phyloP scores from a whole-genome alignment of 306 rosid genomes.

The Argentina anserina region DNA sequence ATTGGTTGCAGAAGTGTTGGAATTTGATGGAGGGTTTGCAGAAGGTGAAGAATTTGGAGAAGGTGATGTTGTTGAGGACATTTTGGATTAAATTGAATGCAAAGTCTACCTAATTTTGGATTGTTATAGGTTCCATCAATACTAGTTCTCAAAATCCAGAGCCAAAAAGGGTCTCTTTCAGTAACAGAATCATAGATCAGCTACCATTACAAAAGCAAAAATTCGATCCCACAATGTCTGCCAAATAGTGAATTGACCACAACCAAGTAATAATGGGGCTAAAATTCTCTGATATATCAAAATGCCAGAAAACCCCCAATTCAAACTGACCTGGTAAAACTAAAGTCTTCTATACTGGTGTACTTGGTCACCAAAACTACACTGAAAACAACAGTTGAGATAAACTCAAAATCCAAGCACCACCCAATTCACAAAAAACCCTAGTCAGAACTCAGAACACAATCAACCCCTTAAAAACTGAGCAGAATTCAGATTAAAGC shows the following conservation, averaged over 20 bases:
- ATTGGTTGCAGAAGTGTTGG: slow-evolving; percentile 27
- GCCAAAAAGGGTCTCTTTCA: slow-evolving; percentile 14
- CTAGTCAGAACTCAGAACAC: slow-evolving; percentile 7
- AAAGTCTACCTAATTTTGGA: slow-evolving; percentile 31
- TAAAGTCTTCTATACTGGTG: background rate
- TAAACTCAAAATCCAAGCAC: slow-evolving; percentile 11
- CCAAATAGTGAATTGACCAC: background rate
- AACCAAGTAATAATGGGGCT: slow-evolving; percentile 11
- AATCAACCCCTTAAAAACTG: background rate
- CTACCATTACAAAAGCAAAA: slow-evolving; percentile 23
- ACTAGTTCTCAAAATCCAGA: slow-evolving; percentile 11
- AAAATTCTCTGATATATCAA: background rate
- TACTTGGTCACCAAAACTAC: slow-evolving; percentile 6
- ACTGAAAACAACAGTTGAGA: background rate
- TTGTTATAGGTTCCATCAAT: slow-evolving; percentile 14
- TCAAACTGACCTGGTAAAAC: slow-evolving; percentile 6
- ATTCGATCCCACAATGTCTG: slow-evolving; percentile 15
- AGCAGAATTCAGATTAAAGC: slow-evolving; percentile 26
- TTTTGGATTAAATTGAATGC: slow-evolving; percentile 14
- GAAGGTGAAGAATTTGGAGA: slow-evolving; percentile 71
- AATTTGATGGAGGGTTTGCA: slow-evolving; percentile 49
- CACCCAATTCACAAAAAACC: slow-evolving; percentile 19
- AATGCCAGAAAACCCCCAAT: slow-evolving; percentile 28
- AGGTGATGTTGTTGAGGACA: slow-evolving; percentile 68
- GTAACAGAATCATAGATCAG: background rate